phyloP scores from a whole-genome alignment of 176 grass and related monocot species.

The Carex myosuroides region DNA sequence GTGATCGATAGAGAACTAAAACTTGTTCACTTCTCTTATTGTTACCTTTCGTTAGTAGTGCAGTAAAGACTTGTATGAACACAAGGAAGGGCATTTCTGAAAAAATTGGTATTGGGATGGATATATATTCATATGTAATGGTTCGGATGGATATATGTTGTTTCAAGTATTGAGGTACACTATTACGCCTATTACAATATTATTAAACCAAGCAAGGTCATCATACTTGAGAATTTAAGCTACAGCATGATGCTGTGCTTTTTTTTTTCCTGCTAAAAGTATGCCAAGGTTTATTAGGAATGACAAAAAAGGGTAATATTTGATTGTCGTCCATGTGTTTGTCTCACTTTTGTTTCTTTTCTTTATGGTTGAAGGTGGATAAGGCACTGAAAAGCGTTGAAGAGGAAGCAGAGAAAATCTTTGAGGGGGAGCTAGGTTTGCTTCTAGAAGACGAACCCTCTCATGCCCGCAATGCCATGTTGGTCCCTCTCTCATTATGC shows the following conservation, averaged over 20 bases:
- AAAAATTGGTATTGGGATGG: neutral
- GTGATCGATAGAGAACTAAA: neutral
- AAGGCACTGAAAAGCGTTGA: constrained; percentile 93
- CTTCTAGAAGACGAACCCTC: constrained; percentile 89
- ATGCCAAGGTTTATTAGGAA: neutral
- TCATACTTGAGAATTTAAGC: neutral
- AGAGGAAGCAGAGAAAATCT: constrained; percentile 87
- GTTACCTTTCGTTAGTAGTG: neutral
- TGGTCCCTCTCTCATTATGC: constrained; percentile 25
- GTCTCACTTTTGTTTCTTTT: neutral
- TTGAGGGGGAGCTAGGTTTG: constrained; percentile 69
- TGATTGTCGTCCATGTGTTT: neutral
- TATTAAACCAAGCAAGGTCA: neutral
- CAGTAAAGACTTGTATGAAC: neutral
- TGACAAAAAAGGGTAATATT: neutral
- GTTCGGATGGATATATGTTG: neutral
- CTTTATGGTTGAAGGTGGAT: constrained; percentile 58
- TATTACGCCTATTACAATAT: neutral
- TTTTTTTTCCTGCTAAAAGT: neutral
- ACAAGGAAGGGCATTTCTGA: neutral
- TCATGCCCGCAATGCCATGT: constrained; percentile 89
- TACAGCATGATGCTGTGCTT: neutral
- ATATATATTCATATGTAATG: neutral
- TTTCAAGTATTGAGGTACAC: neutral
- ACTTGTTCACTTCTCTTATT: neutral